Percentiles rank a stretch among this genome's conserved stretches.
These are phyloP conservation scores for Dendrobium officinale DNA, from an alignment of 106 monocot species.

Conservation along the genomic window DNA sequence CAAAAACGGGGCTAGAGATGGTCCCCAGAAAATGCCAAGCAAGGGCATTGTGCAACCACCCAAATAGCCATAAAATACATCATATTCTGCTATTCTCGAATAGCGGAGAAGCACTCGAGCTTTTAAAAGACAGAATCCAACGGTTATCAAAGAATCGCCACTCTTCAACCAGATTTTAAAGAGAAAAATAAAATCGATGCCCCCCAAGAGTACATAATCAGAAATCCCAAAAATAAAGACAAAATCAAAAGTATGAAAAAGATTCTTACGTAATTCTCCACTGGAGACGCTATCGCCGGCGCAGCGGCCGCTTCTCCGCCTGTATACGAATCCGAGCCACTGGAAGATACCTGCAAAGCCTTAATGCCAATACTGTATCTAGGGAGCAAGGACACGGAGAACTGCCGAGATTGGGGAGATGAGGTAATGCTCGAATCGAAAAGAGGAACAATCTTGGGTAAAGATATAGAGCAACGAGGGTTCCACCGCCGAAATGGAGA, in stretches of 20 bases:
- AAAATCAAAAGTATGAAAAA: neutral
- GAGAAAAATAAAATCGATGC: neutral
- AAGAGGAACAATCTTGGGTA: slow-evolving; percentile 4
- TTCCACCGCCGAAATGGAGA: slow-evolving; percentile 25
- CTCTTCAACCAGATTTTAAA: neutral
- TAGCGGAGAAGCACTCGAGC: neutral
- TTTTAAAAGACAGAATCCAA: neutral
- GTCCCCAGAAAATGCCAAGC: neutral
- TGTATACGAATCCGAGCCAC: slow-evolving; percentile 17
- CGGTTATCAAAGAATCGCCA: neutral
- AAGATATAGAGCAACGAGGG: slow-evolving; percentile 1
- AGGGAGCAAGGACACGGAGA: neutral
- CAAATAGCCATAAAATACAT: neutral
- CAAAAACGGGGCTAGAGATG: neutral
- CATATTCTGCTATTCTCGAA: neutral
- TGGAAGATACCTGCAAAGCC: slow-evolving; percentile 36
- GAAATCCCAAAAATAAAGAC: neutral
- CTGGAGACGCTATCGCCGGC: slow-evolving; percentile 9
- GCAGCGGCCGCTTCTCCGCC: slow-evolving; percentile 17
- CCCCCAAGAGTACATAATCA: neutral
- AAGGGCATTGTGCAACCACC: neutral
- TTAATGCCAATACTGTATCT: slow-evolving; percentile 6
- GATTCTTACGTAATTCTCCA: slow-evolving; percentile 18
- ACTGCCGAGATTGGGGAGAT: slow-evolving; percentile 1
- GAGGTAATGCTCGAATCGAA: neutral